A percentile compares a stretch with the other conserved stretches of the same genome.
These are phyloP conservation scores for Sungouiozyma intestinalis DNA, from an alignment of 805 yeast genomes.

Conservation along the genomic window DNA sequence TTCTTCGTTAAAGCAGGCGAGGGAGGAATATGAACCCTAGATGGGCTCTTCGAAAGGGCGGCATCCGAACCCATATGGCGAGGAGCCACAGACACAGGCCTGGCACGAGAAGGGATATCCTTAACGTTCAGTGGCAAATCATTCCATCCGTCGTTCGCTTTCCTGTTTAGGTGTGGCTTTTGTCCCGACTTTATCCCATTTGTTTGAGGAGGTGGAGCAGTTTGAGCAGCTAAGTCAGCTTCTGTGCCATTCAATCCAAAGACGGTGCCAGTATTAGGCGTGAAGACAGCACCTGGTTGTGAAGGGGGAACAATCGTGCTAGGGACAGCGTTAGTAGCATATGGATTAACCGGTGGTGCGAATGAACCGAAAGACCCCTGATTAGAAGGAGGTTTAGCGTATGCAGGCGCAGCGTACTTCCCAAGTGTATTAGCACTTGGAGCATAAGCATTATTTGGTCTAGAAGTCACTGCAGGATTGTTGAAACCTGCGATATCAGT, in stretches of 20 bases:
- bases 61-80: constrained; percentile 7
- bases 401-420: constrained; percentile 12
- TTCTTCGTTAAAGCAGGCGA: constrained; percentile 25
- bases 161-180: constrained; percentile 26
- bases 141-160: constrained; percentile 32
- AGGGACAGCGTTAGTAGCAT: constrained; percentile 18
- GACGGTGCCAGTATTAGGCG: background rate
- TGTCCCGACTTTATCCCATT: constrained; percentile 27
- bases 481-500: constrained; percentile 1
- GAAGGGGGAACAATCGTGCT: constrained; percentile 11
- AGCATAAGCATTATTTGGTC: background rate
- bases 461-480: background rate
- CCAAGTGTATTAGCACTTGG: constrained; percentile 1
- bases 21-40: constrained; percentile 4
- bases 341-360: constrained; percentile 21
- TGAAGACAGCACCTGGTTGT: constrained; percentile 7
- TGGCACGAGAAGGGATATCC: constrained; percentile 25
- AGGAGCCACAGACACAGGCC: constrained; percentile 31
- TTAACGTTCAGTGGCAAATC: constrained; percentile 26
- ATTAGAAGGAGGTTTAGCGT: constrained; percentile 2
- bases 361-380: constrained; percentile 5
- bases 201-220: constrained; percentile 27
- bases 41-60: constrained; percentile 3
- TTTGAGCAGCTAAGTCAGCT: background rate
- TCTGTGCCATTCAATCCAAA: background rate